Evolutionary conservation across 805 yeast genomes (phyloP), one percentile per base, ranked within the genome.

Genomic region (Phaffomyces opuntiae): DNA sequence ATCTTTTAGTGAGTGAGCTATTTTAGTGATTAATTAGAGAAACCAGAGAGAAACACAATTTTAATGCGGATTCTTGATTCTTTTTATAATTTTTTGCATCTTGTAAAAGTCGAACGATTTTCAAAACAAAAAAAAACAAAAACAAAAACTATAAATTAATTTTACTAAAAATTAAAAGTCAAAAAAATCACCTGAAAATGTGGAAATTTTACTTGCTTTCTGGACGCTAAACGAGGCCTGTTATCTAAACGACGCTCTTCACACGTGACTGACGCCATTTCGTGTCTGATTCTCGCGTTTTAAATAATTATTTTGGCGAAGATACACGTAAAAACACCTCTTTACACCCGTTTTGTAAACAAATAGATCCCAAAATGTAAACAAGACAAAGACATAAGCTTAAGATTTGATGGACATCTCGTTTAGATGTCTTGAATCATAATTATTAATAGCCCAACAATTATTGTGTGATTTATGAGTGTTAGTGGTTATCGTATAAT

Each of bases 241-340:
- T 21, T 21, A 21, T 21, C 24, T 21, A 21, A 21, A 21, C 24
- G 24, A 21, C 24, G 7, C 17, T 8, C 8, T 19, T 19, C 17
- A 7, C 49, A 46, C 49, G 49, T 46, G 49, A 46, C 49, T 14
- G 43, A 40, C 49, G 49, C 49, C 46, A 39, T 43, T 39, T 46
- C 46, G 49, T 17, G 49, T 46, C 36, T 7, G 19, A 11, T 26
- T 37, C 31, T 31, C 35, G 35, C 17, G 35, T 39, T 39, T 39
- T 39, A 12, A 29, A 9, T 29, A 13, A 29, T 11, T 11, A 29
- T 9, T 13, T 9, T 12, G 13, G 13, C 13, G 14, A 29, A 29
- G 24, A 29, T 13, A 33, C 36, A 16, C 36, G 21, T 16, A 33
- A 33, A 32, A 33, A 33, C 36, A 33, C 36, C 36, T 33, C n/a